phyloP scores from a whole-genome alignment of 75 land plant species.

The Picea sitchensis region DNA sequence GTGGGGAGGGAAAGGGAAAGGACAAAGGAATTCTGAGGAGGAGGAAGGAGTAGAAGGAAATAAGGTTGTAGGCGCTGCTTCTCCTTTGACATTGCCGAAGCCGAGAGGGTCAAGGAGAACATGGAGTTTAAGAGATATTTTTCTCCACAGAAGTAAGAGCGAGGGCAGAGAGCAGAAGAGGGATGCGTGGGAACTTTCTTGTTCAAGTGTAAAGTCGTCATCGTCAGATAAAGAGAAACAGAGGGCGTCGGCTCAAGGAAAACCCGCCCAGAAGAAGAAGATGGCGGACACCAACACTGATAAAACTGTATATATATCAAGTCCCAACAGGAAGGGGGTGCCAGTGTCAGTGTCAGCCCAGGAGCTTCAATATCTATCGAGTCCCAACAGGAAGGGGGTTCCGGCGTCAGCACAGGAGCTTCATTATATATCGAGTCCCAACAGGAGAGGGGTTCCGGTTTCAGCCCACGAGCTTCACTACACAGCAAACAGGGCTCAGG shows the following conservation, averaged over 20 bases:
- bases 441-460: conserved; percentile 15
- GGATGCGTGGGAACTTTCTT: conserved; percentile 27
- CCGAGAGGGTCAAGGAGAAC: conserved; percentile 19
- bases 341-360: background rate
- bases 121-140: conserved; percentile 41
- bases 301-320: no score
- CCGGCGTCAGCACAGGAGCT: conserved; percentile 9
- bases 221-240: background rate
- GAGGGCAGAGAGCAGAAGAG: conserved; percentile 38
- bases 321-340: conserved; percentile 9
- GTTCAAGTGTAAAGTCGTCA: conserved; percentile 19
- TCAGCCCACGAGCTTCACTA: conserved; percentile 71
- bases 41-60: background rate
- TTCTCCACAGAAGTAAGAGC: conserved; percentile 50
- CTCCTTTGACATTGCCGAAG: conserved; percentile 11
- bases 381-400: conserved; percentile 9
- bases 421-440: background rate
- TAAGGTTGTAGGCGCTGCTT: conserved; percentile 20
- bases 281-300: conserved; percentile 10
- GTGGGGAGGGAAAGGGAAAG: background rate
- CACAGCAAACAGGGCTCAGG: conserved; percentile 57
- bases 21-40: background rate
- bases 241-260: background rate
- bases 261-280: conserved; percentile 1
- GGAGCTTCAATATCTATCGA: background rate